These are phyloP conservation scores for Boletus rubescentipes DNA, from an alignment of 768 basidiomycete genomes.

Conservation along the genomic window DNA sequence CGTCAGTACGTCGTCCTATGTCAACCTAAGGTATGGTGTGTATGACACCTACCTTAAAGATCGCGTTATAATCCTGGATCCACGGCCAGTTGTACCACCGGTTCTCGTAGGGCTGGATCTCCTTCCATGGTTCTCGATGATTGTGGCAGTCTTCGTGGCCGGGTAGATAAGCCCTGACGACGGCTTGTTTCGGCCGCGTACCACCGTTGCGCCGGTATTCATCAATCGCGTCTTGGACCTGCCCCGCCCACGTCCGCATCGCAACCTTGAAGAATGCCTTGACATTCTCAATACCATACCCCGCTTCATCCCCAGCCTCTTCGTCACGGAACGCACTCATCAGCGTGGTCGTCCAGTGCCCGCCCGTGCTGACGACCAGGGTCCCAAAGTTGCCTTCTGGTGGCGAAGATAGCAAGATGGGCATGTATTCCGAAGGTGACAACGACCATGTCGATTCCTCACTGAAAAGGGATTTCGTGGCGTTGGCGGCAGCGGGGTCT, in stretches of 20 bases:
- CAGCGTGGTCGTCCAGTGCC: conserved; percentile 66
- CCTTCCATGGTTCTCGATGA: conserved; percentile 44
- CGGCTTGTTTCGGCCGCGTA: conserved; percentile 40
- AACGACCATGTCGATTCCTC: conserved; percentile 55
- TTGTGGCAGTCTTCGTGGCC: conserved; percentile 67
- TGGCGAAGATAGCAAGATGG: conserved; percentile 42
- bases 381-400: conserved; percentile 58
- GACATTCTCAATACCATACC: conserved; percentile 53
- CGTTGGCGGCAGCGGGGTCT: conserved; percentile 14
- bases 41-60: conserved; percentile 50
- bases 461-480: conserved; percentile 45
- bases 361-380: conserved; percentile 61
- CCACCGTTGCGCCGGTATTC: conserved; percentile 32
- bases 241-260: conserved; percentile 52
- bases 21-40: not conserved
- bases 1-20: conserved; percentile 1
- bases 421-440: conserved; percentile 52
- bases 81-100: conserved; percentile 67
- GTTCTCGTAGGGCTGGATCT: conserved; percentile 43
- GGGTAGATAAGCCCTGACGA: conserved; percentile 60
- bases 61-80: conserved; percentile 55
- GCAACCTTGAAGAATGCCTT: conserved; percentile 57
- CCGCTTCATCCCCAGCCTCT: conserved; percentile 30
- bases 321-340: conserved; percentile 44
- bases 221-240: conserved; percentile 47